phyloP scores from a whole-genome alignment of 306 rosid species.

The Argentina anserina region DNA sequence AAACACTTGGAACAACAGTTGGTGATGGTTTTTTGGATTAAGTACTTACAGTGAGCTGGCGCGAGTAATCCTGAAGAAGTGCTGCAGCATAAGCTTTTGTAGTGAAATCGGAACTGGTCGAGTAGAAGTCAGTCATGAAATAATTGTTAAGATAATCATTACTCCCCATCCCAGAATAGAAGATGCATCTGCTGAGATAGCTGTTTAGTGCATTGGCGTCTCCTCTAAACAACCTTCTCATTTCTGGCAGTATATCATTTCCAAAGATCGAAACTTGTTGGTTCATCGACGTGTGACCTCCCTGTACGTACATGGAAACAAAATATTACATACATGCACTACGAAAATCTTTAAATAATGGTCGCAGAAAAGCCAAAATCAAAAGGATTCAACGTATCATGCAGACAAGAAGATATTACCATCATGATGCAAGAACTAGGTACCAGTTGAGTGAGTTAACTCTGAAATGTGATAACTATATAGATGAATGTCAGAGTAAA shows the following conservation, averaged over 20 bases:
- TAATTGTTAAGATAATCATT: conserved; percentile 91
- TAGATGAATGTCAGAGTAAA: neutral
- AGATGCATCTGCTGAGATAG: conserved; percentile 62
- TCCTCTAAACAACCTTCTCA: conserved; percentile 66
- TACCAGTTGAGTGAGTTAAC: neutral
- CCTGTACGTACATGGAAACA: conserved; percentile 40
- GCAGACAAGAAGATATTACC: too few relatives aligned
- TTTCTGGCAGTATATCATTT: conserved; percentile 44
- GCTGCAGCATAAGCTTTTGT: conserved; percentile 46
- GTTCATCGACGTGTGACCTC: conserved; percentile 70
- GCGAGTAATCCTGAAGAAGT: conserved; percentile 67
- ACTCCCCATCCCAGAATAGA: conserved; percentile 86
- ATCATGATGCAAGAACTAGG: neutral
- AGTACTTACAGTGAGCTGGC: conserved; percentile 55
- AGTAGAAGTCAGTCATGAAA: conserved; percentile 75
- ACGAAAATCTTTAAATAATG: too few relatives aligned
- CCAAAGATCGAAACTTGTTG: conserved; percentile 62
- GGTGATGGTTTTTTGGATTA: neutral
- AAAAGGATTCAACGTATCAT: too few relatives aligned
- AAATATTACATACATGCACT: neutral
- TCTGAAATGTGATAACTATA: neutral
- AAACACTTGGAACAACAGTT: neutral
- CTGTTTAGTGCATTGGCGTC: conserved; percentile 44
- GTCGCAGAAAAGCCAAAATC: too few relatives aligned
- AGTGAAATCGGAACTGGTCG: conserved; percentile 53